Evolutionary conservation across 306 rosid species (phyloP).

Genomic region (Casuarina cunninghamiana): DNA sequence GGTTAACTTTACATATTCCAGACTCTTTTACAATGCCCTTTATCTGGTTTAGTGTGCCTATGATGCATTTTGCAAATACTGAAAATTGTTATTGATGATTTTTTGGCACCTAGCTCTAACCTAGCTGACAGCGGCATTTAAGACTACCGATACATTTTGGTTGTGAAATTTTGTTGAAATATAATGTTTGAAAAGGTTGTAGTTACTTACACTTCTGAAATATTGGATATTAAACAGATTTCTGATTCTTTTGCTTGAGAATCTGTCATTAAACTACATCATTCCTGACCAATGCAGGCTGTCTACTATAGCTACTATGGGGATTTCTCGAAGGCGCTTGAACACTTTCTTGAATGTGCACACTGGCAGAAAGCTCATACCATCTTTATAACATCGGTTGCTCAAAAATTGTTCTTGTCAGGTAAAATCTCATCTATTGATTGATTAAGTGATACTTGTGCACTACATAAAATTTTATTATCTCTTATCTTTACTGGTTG

Average conservation of each 20-base stretch:
- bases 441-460: conserved; percentile 7
- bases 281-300: conserved; percentile 61
- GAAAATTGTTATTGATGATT: background rate
- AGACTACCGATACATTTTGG: background rate
- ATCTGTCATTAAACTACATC: conserved; percentile 34
- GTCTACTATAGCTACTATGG: conserved; percentile 70
- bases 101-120: conserved; percentile 13
- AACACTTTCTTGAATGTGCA: conserved; percentile 77
- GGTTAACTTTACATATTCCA: background rate
- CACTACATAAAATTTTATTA: conserved; percentile 7
- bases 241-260: conserved; percentile 12
- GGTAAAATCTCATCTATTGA: conserved; percentile 45
- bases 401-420: conserved; percentile 72
- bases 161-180: conserved; percentile 15
- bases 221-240: background rate
- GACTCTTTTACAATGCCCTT: conserved; percentile 9
- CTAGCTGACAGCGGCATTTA: conserved; percentile 5
- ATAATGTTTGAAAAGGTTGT: conserved; percentile 7
- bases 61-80: background rate
- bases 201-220: conserved; percentile 19
- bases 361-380: conserved; percentile 95
- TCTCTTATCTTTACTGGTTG: conserved; percentile 2
- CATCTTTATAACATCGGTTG: conserved; percentile 69
- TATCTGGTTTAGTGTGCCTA: background rate
- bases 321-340: conserved; percentile 72